Percentiles rank a stretch among this genome's conserved stretches.
phyloP scores from a whole-genome alignment of 805 yeast genomes.

The Scheffersomyces coipomensis region DNA sequence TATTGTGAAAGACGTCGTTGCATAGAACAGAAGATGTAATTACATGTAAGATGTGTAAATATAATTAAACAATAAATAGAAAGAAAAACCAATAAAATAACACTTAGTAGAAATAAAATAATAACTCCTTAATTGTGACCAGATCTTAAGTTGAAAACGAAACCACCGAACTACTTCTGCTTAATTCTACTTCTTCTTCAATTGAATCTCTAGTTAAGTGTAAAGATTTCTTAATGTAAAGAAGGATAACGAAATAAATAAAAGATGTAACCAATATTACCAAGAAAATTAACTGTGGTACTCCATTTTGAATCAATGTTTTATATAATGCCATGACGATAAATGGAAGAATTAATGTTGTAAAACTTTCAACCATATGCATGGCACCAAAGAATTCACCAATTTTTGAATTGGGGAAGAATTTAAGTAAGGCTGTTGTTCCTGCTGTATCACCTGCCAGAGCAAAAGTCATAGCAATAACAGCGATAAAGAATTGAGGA shows the following conservation, averaged over 20 bases:
- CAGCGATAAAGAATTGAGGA: conserved; percentile 6
- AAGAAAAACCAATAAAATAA: too few species aligned
- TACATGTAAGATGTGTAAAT: too few species aligned
- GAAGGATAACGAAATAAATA: background rate
- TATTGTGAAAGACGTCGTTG: too few species aligned
- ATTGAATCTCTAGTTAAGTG: conserved; percentile 1
- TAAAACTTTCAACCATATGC: conserved; percentile 49
- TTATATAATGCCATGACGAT: conserved; percentile 43
- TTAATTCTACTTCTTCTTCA: background rate
- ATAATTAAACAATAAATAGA: too few species aligned
- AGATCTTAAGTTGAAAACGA: too few species aligned
- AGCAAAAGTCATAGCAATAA: conserved; percentile 39
- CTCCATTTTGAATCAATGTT: conserved; percentile 13
- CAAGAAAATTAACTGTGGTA: conserved; percentile 19
- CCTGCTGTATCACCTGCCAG: conserved; percentile 52
- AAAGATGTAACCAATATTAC: conserved; percentile 8
- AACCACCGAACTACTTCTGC: background rate
- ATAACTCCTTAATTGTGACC: too few species aligned
- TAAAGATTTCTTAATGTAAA: conserved; percentile 3
- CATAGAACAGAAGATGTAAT: too few species aligned
- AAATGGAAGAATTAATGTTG: conserved; percentile 48
- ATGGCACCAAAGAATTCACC: conserved; percentile 20
- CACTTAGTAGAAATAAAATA: too few species aligned
- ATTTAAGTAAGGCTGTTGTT: conserved; percentile 57
- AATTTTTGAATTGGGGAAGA: conserved; percentile 36